A percentile compares a stretch with the other conserved stretches of the same genome.
Evolutionary conservation across 2,329 filamentous ascomycete species (phyloP).

Genomic region (Fusarium verrucosum): DNA sequence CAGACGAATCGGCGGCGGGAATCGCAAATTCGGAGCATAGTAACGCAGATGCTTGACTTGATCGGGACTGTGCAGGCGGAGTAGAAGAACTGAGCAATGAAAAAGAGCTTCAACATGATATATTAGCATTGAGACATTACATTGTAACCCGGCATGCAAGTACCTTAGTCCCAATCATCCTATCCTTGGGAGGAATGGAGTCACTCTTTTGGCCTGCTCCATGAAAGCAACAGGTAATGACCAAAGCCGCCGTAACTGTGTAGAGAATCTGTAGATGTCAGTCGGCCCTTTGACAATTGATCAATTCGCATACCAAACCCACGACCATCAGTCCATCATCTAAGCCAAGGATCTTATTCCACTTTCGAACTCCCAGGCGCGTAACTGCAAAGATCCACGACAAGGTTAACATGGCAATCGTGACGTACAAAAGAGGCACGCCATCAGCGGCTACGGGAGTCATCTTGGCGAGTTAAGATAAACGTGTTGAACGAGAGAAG

Average conservation of each 20-base stretch:
- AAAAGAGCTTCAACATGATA: constrained; percentile 19
- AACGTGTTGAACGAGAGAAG: neutral
- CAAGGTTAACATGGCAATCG: constrained; percentile 26
- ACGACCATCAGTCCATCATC: constrained; percentile 38
- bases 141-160: fast-evolving
- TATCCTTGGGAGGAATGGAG: neutral
- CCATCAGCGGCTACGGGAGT: constrained; percentile 21
- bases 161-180: constrained; percentile 36
- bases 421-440: constrained; percentile 27
- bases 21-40: constrained; percentile 43
- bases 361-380: constrained; percentile 21
- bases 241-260: constrained; percentile 19
- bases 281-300: fast-evolving
- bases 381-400: constrained; percentile 19
- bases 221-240: constrained; percentile 33
- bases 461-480: constrained; percentile 5
- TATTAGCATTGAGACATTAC: neutral
- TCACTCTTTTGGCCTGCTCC: constrained; percentile 26
- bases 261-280: constrained; percentile 18
- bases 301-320: constrained; percentile 19
- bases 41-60: constrained; percentile 44
- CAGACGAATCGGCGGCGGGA: constrained; percentile 21
- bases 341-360: constrained; percentile 29
- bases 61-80: constrained; percentile 36
- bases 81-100: constrained; percentile 38